Evolutionary conservation across 805 yeast species (phyloP).

Genomic region (Saccharomycopsis babjevae): DNA sequence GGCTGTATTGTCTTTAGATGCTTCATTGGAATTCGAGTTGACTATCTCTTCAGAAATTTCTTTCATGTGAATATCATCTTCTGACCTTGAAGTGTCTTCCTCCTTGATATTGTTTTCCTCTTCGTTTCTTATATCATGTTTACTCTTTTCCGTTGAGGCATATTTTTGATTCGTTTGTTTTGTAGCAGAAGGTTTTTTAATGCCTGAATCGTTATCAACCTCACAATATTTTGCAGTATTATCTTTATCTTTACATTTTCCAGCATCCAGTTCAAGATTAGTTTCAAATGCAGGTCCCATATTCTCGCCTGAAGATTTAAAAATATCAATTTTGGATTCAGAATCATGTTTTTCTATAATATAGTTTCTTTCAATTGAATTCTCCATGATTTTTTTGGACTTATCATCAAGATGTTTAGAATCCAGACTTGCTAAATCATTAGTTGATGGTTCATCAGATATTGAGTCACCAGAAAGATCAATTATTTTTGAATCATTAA

Average conservation of each 20-base stretch:
- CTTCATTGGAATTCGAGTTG: background rate
- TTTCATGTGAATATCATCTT: background rate
- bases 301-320: too few species aligned
- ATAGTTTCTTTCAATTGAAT: too few species aligned
- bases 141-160: background rate
- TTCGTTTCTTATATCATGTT: background rate
- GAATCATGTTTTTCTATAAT: too few species aligned
- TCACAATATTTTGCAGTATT: too few species aligned
- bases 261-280: too few species aligned
- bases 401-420: background rate
- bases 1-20: background rate
- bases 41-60: background rate
- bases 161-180: background rate
- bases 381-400: too few species aligned
- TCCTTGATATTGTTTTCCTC: background rate
- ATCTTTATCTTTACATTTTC: too few species aligned
- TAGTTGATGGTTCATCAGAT: background rate
- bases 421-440: background rate
- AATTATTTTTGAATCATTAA: background rate
- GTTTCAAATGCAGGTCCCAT: too few species aligned
- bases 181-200: background rate
- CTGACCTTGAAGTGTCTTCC: background rate
- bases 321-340: too few species aligned
- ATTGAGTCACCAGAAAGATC: background rate
- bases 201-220: too few species aligned